Evolutionary conservation across 2,329 filamentous ascomycete species (phyloP), one percentile per base, ranked within the genome.

Genomic region (Fusarium guadeloupense): DNA sequence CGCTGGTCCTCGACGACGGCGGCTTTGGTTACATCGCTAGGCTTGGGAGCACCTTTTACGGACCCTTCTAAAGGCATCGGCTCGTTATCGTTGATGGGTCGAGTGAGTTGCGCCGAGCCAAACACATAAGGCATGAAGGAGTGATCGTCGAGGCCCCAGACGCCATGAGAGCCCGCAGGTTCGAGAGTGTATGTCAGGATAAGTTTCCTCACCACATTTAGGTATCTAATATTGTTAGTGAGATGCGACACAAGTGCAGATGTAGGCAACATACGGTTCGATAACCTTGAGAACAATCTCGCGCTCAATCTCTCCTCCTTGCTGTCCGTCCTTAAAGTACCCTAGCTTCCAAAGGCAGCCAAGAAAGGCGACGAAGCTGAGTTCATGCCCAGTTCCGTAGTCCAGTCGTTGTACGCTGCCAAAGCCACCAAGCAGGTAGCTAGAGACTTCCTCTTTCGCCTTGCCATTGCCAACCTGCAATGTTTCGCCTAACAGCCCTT

Each of bases 141-240:
- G 76, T 99, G 94, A 74, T 99, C 95, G 73, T 99, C 95, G n/a
- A 99, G 83, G 17, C 95, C 95, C 95, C 95, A 99, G 17, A 99
- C 95, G 4, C 95, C 95, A 72, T 98, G 95, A 2, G 94, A 96
- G 3, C 95, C 95, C 6, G 95, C 95, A 5, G 95, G 95, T 72
- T 99, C 95, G 17, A 99, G 85, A 1, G 89, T 97, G 74, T 98
- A 99, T 3, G 89, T 94, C 44, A 92, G 81, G 68, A 99, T 97
- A 9, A 99, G 82, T 35, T 85, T 87, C 33, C 95, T 89, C 39
- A 97, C 82, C 3, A 98, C 88, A 26, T 81, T 79, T n/a, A 96
- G 80, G 71, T 96, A 96, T 34, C 90, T 92, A 9, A 6, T 5
- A 16, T 4, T 9, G 31, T 68, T 26, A 56, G 55, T n/a, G 3